Conservation (phyloP, 1,284 basidiomycete species). For the Cutaneotrichosporon sp. region DNA sequence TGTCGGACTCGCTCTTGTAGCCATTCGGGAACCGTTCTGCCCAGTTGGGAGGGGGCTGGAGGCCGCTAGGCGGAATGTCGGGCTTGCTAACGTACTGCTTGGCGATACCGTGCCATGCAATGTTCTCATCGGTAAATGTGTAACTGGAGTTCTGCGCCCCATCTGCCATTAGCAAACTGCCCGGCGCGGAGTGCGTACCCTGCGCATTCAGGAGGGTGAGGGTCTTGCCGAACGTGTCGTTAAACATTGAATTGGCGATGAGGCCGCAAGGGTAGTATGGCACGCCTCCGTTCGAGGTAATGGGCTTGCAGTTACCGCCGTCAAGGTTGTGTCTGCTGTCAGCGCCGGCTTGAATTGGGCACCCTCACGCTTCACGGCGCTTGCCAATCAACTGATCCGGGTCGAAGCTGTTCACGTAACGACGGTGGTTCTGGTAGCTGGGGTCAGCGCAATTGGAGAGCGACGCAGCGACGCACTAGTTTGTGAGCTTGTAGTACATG, state of each 20-base stretch:
- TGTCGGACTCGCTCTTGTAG: slow-evolving; percentile 63
- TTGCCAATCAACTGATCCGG: slow-evolving; percentile 80
- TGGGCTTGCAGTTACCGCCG: slow-evolving; percentile 81
- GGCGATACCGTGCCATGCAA: slow-evolving; percentile 90
- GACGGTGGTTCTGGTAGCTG: slow-evolving; percentile 91
- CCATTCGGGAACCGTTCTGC: slow-evolving; percentile 61
- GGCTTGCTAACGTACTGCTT: slow-evolving; percentile 70
- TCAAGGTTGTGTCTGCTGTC: slow-evolving; percentile 55
- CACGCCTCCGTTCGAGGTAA: slow-evolving; percentile 57
- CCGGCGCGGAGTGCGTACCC: slow-evolving; percentile 22
- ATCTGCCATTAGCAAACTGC: slow-evolving; percentile 27
- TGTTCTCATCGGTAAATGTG: slow-evolving; percentile 70
- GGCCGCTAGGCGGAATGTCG: slow-evolving; percentile 57
- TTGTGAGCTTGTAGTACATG: slow-evolving; percentile 94
- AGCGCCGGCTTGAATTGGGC: no score
- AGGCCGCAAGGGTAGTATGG: slow-evolving; percentile 91
- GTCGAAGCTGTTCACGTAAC: slow-evolving; percentile 91
- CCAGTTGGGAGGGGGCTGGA: slow-evolving; percentile 95
- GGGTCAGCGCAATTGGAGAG: no score
- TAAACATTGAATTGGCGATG: slow-evolving; percentile 98
- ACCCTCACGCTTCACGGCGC: slow-evolving; percentile 27
- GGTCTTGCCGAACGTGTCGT: slow-evolving; percentile 70
- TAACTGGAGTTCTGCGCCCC: slow-evolving; percentile 58
- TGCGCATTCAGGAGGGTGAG: slow-evolving; percentile 59
- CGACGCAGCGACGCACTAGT: slow-evolving; percentile 61